Percentiles rank a stretch among this genome's conserved stretches.
These are phyloP conservation scores for Tilletia indica DNA, from an alignment of 1,284 basidiomycete genomes.

Conservation along the genomic window DNA sequence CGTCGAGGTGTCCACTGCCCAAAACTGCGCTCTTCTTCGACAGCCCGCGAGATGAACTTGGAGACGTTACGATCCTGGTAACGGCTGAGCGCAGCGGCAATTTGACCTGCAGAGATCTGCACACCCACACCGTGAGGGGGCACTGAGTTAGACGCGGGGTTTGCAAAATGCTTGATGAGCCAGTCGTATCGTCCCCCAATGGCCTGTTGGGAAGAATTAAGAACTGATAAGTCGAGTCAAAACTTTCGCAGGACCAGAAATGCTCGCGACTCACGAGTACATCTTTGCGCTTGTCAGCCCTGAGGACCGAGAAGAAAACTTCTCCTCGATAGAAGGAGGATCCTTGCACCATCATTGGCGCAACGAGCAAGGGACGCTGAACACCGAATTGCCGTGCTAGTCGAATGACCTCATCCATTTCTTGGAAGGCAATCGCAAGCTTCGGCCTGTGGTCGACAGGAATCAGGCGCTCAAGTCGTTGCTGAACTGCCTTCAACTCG, in stretches of 20 bases:
- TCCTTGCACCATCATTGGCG: conserved; percentile 66
- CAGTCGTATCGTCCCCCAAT: conserved; percentile 78
- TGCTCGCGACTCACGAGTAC: conserved; percentile 61
- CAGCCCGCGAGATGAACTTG: conserved; percentile 63
- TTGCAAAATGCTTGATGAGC: conserved; percentile 67
- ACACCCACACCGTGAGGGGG: conserved; percentile 68
- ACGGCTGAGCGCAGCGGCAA: conserved; percentile 67
- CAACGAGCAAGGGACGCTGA: conserved; percentile 65
- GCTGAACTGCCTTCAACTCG: conserved; percentile 37
- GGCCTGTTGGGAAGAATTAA: conserved; percentile 14
- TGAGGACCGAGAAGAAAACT: conserved; percentile 71
- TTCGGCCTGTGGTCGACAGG: conserved; percentile 36
- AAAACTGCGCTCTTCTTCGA: conserved; percentile 77
- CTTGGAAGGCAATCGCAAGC: conserved; percentile 58
- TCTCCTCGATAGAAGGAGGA: conserved; percentile 71
- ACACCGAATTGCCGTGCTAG: conserved; percentile 68
- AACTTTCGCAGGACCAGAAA: neutral
- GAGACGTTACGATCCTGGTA: conserved; percentile 68
- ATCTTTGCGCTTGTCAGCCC: conserved; percentile 67
- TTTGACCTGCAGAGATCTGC: conserved; percentile 77
- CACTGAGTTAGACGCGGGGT: conserved; percentile 60
- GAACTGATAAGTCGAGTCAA: neutral
- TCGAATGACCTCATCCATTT: conserved; percentile 68
- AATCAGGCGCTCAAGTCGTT: conserved; percentile 37
- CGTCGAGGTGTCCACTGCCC: conserved; percentile 81